These are phyloP conservation scores for Talaromyces sp. DNA, from an alignment of 2,329 filamentous ascomycete genomes.

Conservation along the genomic window DNA sequence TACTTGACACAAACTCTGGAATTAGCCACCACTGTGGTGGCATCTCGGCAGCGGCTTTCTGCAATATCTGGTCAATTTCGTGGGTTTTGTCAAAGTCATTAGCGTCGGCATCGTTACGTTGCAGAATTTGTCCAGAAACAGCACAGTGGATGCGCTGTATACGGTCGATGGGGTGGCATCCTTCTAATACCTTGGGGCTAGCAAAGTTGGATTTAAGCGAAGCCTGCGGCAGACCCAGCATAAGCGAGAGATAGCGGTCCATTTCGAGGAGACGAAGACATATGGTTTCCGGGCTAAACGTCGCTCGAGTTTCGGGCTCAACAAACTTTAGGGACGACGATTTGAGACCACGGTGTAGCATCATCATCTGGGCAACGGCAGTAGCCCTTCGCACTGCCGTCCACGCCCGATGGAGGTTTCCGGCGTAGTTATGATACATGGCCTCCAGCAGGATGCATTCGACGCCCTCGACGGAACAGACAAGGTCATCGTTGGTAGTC, in stretches of 20 bases:
- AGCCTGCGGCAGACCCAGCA: slow-evolving; percentile 38
- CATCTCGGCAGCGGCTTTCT: slow-evolving; percentile 40
- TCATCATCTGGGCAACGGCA: slow-evolving; percentile 39
- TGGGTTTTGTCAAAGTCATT: slow-evolving; percentile 40
- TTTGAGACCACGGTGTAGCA: slow-evolving; percentile 30
- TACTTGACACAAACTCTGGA: slow-evolving; percentile 16
- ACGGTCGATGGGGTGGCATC: slow-evolving; percentile 37
- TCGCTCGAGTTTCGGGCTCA: slow-evolving; percentile 21
- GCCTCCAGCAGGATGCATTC: slow-evolving; percentile 42
- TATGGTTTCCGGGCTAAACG: slow-evolving; percentile 25
- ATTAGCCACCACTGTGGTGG: slow-evolving; percentile 47
- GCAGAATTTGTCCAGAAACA: slow-evolving; percentile 45
- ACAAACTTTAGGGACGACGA: slow-evolving; percentile 31
- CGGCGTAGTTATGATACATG: slow-evolving; percentile 35
- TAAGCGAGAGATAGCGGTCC: slow-evolving; percentile 39
- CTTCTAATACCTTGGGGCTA: slow-evolving; percentile 20
- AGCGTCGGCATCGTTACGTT: slow-evolving; percentile 39
- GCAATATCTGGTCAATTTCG: slow-evolving; percentile 44
- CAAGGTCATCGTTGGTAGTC: slow-evolving; percentile 37
- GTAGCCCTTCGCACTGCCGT: slow-evolving; percentile 35
- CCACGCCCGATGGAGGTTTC: slow-evolving; percentile 41
- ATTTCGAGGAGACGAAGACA: slow-evolving; percentile 37
- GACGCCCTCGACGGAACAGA: slow-evolving; percentile 36
- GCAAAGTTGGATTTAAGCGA: slow-evolving; percentile 31
- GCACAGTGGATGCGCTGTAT: slow-evolving; percentile 46